Base-by-base conservation (phyloP, 345 rosid genomes). In the Ricinus communis region DNA sequence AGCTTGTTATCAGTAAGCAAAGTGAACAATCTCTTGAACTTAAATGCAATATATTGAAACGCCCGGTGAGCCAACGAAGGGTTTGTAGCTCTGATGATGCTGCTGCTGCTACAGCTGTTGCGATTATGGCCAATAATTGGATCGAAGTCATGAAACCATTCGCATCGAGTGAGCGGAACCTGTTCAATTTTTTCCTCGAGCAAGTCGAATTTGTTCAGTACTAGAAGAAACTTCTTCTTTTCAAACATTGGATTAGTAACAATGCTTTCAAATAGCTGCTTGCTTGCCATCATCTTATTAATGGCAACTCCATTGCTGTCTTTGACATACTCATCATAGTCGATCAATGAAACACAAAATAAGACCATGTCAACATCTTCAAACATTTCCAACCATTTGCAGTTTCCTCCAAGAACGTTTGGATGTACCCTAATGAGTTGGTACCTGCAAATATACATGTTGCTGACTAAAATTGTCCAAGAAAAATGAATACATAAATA, bases 281-380 rank as follows among this genome's bases (percentile, higher is more conserved):
- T 90, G 92, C 86, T 90, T 21, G 85, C 90, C 59, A 95, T 27
- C 93, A 95, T 95, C 84, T 91, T 91, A 90, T 91, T 95, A 61
- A 65, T 76, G 52, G 21, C 73, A 79, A 74, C 75, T 56, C 97
- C 97, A 0, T 77, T 78, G 0, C 41, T 24, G 79, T 87, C 93
- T 73, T 82, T 71, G 10, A 71, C 69, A 79, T 71, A 82, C 76
- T 87, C 82, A 54, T 75, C 85, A 0, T 90, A 95, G 65, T 85
- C 97, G 1, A 81, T 80, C 79, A 94, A 74, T 14, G 97, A 87
- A 68, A 90, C 88, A 6, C 92, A 86, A 72, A 90, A 91, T 62
- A 94, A 36, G 65, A 94, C 82, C 21, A 90, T 77, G 69, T 88
- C 84, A 11, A 88, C 82, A 30, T 90, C 91, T 84, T 91, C 99